Evolutionary conservation across 139 green algal species (phyloP).

Genomic region (Chlamydomonas sp.): DNA sequence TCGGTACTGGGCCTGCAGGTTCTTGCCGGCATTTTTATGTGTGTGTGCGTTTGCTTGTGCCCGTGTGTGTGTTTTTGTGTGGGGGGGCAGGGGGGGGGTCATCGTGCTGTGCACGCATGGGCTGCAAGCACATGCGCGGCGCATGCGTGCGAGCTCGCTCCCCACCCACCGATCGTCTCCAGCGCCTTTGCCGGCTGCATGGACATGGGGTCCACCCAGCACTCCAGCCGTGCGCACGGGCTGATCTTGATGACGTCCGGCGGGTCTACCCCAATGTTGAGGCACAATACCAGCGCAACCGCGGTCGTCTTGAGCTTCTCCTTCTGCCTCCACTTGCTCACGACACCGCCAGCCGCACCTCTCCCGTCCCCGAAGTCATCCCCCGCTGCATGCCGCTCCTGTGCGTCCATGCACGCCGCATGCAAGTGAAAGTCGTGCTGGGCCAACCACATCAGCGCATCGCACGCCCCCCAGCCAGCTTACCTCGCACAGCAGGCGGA

Average conservation of each 20-base stretch:
- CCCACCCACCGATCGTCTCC: slow-evolving; percentile 80
- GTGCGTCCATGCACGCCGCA: not conserved
- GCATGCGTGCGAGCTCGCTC: too few species aligned
- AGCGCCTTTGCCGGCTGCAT: slow-evolving; percentile 90
- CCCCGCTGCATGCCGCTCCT: slow-evolving; percentile 37
- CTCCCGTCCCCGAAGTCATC: slow-evolving; percentile 10
- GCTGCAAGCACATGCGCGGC: too few species aligned
- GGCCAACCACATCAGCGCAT: not conserved
- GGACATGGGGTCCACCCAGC: slow-evolving; percentile 89
- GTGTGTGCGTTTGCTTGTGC: too few species aligned
- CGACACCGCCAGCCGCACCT: slow-evolving; percentile 11
- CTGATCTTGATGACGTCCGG: slow-evolving; percentile 96
- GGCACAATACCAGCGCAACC: slow-evolving; percentile 93
- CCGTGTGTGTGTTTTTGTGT: too few species aligned
- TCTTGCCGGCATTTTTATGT: too few species aligned
- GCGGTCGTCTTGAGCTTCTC: slow-evolving; percentile 86
- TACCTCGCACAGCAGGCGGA: slow-evolving; percentile 34
- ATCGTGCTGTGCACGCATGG: too few species aligned
- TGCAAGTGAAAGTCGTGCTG: not conserved
- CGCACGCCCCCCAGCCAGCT: not conserved
- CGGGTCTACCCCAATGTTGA: slow-evolving; percentile 98
- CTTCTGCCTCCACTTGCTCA: slow-evolving; percentile 78
- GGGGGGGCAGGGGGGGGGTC: too few species aligned
- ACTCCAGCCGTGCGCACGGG: slow-evolving; percentile 90
- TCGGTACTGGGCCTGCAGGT: too few species aligned